phyloP scores from a whole-genome alignment of 768 basidiomycete genomes.

The Agrocybe chaxingu region DNA sequence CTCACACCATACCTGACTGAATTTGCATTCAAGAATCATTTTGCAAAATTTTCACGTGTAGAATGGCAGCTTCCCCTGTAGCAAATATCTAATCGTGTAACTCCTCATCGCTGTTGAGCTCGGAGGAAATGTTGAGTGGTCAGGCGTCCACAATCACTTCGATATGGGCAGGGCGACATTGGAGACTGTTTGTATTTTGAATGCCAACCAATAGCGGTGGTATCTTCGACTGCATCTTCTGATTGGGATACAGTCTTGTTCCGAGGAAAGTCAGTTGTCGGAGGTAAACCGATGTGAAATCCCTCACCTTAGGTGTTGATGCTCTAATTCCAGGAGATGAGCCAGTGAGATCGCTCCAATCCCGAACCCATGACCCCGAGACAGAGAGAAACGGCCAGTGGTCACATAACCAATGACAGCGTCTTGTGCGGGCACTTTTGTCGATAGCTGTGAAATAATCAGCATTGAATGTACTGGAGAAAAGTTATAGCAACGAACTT shows the following conservation, averaged over 20 bases:
- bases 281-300: neutral
- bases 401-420: conserved; percentile 79
- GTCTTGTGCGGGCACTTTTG: conserved; percentile 35
- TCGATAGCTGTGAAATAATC: conserved; percentile 37
- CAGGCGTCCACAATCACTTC: conserved; percentile 19
- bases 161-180: conserved; percentile 47
- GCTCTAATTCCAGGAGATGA: conserved; percentile 46
- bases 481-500: conserved; percentile 12
- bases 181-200: conserved; percentile 55
- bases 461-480: neutral
- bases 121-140: neutral
- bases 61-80: too few species aligned
- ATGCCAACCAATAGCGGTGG: conserved; percentile 52
- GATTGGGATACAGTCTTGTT: conserved; percentile 25
- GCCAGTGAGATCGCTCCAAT: conserved; percentile 69
- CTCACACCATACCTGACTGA: neutral
- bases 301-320: conserved; percentile 40
- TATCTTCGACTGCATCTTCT: conserved; percentile 18
- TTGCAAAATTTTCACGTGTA: too few species aligned
- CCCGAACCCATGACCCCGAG: conserved; percentile 73
- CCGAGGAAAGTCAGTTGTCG: neutral
- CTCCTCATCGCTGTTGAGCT: neutral
- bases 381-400: conserved; percentile 79
- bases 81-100: neutral
- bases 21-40: too few species aligned